Evolutionary conservation across 2,329 filamentous ascomycete species (phyloP).

Genomic region (Colletotrichum australisinense): DNA sequence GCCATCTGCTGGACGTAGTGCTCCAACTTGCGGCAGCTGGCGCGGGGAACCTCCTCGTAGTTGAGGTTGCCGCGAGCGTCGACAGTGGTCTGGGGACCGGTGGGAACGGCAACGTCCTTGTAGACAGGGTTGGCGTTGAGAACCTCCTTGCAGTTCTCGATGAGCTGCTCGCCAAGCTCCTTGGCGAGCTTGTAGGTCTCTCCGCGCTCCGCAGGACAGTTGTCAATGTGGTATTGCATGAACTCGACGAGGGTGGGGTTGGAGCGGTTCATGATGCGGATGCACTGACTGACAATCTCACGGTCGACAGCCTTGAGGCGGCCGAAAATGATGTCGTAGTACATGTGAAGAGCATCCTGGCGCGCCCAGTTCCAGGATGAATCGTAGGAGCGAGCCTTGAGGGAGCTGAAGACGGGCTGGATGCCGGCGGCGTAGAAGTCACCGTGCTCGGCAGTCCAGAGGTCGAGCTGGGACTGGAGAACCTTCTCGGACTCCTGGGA

Average conservation of each 20-base stretch:
- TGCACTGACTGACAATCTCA: constrained; percentile 98
- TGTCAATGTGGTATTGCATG: constrained; percentile 99
- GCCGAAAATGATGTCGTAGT: constrained; percentile 98
- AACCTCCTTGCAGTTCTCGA: constrained; percentile 97
- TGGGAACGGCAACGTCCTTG: constrained; percentile 95
- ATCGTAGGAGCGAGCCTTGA: constrained; percentile 97
- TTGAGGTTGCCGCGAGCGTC: constrained; percentile 92
- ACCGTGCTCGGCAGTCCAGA: constrained; percentile 95
- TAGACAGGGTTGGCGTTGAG: constrained; percentile 86
- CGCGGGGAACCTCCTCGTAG: constrained; percentile 87
- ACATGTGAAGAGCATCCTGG: constrained; percentile 98
- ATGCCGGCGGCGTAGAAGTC: constrained; percentile 97
- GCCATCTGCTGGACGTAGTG: constrained; percentile 99
- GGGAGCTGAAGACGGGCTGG: constrained; percentile 89
- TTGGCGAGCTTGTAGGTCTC: constrained; percentile 99
- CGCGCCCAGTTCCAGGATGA: constrained; percentile 99
- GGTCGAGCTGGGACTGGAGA: constrained; percentile 91
- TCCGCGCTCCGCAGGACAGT: constrained; percentile 95
- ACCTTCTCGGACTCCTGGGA: constrained; percentile 88
- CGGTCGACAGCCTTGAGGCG: constrained; percentile 92
- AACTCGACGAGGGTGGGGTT: constrained; percentile 96
- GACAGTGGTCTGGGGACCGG: constrained; percentile 91
- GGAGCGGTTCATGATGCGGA: constrained; percentile 98
- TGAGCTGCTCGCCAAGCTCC: constrained; percentile 90
- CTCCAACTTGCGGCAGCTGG: constrained; percentile 95